Evolutionary conservation across 371 early-diverging fungal species (phyloP).

Genomic region (Scutellospora calospora): DNA sequence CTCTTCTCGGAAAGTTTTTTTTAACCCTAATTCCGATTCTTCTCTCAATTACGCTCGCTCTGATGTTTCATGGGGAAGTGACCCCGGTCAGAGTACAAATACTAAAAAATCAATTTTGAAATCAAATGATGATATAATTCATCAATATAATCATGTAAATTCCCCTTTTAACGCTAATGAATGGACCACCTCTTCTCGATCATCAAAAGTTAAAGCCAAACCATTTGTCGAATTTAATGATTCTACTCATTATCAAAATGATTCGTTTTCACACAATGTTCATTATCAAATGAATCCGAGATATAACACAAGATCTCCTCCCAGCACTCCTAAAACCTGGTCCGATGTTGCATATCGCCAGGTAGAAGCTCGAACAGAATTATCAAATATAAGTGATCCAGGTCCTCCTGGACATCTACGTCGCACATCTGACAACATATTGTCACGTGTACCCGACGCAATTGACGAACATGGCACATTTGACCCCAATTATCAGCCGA

Average conservation of each 20-base stretch:
- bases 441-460: neutral
- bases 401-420: neutral
- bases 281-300: neutral
- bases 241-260: neutral
- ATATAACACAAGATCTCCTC: neutral
- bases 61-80: constrained; percentile 30
- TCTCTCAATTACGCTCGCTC: neutral
- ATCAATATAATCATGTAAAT: neutral
- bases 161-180: neutral
- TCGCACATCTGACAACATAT: neutral
- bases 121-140: neutral
- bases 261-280: neutral
- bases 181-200: neutral
- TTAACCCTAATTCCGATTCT: constrained; percentile 3
- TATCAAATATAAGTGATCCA: constrained; percentile 33
- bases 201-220: neutral
- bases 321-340: neutral
- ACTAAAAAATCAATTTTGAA: neutral
- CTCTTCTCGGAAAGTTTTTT: constrained; percentile 13
- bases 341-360: constrained; percentile 38
- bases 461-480: constrained; percentile 5
- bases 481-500: neutral
- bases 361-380: constrained; percentile 3
- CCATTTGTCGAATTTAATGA: neutral
- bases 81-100: neutral